phyloP scores from a whole-genome alignment of 208 protist species.

The Leptomonas seymouri region DNA sequence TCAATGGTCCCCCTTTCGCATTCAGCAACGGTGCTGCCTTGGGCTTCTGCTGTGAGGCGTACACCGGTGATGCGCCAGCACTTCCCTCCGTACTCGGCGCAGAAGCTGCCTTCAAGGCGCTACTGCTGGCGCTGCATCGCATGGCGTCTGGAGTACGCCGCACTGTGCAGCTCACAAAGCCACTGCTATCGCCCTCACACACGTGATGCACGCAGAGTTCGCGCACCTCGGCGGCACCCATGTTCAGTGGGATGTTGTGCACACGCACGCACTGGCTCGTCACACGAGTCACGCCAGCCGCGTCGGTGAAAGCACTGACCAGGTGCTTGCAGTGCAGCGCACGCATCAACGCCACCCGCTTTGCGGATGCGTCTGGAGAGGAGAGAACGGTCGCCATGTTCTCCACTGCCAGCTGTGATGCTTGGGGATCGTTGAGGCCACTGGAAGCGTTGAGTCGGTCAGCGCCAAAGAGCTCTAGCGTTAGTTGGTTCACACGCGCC shows the following conservation, averaged over 20 bases:
- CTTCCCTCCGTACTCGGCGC: background rate
- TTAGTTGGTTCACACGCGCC: constrained; percentile 45
- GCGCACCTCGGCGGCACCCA: constrained; percentile 64
- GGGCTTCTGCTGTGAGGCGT: constrained; percentile 1
- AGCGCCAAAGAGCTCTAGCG: constrained; percentile 37
- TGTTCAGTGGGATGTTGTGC: constrained; percentile 61
- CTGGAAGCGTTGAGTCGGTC: constrained; percentile 27
- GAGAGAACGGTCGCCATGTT: background rate
- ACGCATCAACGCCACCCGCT: constrained; percentile 19
- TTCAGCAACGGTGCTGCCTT: background rate
- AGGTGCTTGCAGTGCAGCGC: constrained; percentile 21
- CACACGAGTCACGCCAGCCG: constrained; percentile 43
- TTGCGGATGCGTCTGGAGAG: background rate
- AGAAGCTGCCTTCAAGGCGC: background rate
- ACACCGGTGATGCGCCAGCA: background rate
- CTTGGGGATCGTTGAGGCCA: background rate
- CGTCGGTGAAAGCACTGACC: constrained; percentile 46
- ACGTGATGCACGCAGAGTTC: constrained; percentile 54
- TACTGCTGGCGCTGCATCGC: background rate
- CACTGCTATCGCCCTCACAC: constrained; percentile 21
- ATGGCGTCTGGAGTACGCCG: constrained; percentile 9
- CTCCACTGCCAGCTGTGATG: background rate
- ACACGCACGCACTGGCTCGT: constrained; percentile 52
- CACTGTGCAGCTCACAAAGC: constrained; percentile 67
- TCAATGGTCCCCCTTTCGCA: background rate